Evolutionary conservation across 441 rosid species (phyloP).

Genomic region (Mallotus repandus): DNA sequence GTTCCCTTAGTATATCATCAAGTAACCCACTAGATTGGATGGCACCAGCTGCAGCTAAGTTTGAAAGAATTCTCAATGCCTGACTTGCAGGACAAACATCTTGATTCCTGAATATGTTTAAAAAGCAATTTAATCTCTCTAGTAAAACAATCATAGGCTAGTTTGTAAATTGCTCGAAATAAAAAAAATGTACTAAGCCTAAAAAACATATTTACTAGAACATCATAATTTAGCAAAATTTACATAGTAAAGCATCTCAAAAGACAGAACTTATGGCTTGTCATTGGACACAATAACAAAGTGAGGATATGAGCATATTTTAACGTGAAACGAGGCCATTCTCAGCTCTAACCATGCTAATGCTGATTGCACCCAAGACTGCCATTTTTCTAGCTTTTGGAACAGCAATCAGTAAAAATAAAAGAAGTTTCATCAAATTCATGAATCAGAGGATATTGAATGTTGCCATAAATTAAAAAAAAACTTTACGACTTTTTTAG

Average conservation of each 20-base stretch:
- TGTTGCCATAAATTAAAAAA: not conserved
- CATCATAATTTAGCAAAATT: not conserved
- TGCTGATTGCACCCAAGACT: not conserved
- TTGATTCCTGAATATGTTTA: slow-evolving; percentile 58
- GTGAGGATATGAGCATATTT: not conserved
- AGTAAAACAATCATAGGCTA: not conserved
- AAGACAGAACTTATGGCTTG: not conserved
- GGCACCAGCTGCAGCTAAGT: slow-evolving; percentile 78
- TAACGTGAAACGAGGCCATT: not conserved
- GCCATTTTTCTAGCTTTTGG: not conserved
- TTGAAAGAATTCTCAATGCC: slow-evolving; percentile 81
- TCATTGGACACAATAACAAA: not conserved
- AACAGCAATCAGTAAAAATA: not conserved
- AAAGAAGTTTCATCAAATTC: not conserved
- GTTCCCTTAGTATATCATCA: slow-evolving; percentile 66
- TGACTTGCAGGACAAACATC: slow-evolving; percentile 63
- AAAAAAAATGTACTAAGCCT: too few relatives aligned
- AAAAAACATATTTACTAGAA: not conserved
- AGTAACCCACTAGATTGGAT: slow-evolving; percentile 50
- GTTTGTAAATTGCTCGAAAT: not conserved
- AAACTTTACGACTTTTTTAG: not conserved
- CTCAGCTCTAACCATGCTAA: not conserved
- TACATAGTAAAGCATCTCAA: not conserved
- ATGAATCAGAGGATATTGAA: not conserved
- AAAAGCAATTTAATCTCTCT: slow-evolving; percentile 14